These are phyloP conservation scores for Ajuga chamaepitys DNA, from an alignment of 257 asterid genomes.

Conservation along the genomic window DNA sequence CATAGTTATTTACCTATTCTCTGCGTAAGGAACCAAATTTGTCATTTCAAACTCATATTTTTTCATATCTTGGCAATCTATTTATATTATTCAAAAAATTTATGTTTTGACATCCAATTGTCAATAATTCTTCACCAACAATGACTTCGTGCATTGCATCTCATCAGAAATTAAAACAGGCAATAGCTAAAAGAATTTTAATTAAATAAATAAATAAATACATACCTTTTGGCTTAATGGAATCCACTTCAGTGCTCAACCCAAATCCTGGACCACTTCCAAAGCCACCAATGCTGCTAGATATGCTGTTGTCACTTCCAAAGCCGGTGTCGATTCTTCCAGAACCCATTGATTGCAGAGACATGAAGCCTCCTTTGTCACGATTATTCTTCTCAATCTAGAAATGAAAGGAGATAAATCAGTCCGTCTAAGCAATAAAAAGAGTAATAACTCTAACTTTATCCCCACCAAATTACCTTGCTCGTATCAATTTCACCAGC, in stretches of 20 bases:
- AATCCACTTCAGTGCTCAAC: slow-evolving; percentile 54
- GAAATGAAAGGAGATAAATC: slow-evolving; percentile 4
- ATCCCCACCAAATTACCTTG: slow-evolving; percentile 49
- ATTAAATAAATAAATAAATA: not conserved
- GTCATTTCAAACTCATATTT: not conserved
- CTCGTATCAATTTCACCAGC: slow-evolving; percentile 91
- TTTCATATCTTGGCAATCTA: not conserved
- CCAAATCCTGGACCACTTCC: slow-evolving; percentile 63
- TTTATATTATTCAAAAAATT: not conserved
- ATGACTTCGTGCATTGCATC: not conserved
- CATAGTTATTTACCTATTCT: not conserved
- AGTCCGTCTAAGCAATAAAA: slow-evolving; percentile 15
- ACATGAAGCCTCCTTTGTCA: slow-evolving; percentile 62
- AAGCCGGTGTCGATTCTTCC: slow-evolving; percentile 68
- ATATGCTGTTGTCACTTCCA: slow-evolving; percentile 53
- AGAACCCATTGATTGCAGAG: slow-evolving; percentile 70
- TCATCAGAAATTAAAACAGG: not conserved
- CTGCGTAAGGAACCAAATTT: too few species aligned
- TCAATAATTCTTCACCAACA: not conserved
- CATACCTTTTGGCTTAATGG: slow-evolving; percentile 70
- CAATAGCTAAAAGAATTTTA: too few species aligned
- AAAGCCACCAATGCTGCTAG: slow-evolving; percentile 51
- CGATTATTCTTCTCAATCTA: slow-evolving; percentile 76
- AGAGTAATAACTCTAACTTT: not conserved
- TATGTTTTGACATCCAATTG: not conserved